A percentile compares a stretch with the other conserved stretches of the same genome.
phyloP scores from a whole-genome alignment of 2,329 filamentous ascomycete genomes.

The Eutypa lata region DNA sequence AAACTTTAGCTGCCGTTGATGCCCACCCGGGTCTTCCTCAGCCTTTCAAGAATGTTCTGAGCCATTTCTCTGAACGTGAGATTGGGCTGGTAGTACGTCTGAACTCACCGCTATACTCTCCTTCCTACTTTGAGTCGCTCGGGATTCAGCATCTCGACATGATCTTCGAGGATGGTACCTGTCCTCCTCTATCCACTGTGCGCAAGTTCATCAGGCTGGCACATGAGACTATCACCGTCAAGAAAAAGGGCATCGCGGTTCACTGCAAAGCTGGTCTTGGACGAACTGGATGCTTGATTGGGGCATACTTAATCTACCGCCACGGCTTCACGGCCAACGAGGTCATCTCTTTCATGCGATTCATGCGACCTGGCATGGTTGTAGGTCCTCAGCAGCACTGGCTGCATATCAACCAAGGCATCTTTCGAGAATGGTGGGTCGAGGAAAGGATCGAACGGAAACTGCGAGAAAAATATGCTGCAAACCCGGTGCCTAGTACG shows the following conservation, averaged over 20 bases:
- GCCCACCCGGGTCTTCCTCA: conserved; percentile 68
- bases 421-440: conserved; percentile 98
- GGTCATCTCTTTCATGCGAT: conserved; percentile 96
- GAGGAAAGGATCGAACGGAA: conserved; percentile 77
- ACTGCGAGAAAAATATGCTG: conserved; percentile 57
- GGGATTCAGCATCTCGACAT: conserved; percentile 97
- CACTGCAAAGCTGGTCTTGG: conserved; percentile 98
- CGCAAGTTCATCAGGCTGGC: conserved; percentile 92
- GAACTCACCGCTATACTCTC: conserved; percentile 93
- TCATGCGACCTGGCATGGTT: conserved; percentile 98
- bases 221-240: conserved; percentile 88
- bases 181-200: conserved; percentile 83
- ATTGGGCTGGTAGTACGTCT: conserved; percentile 92
- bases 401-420: conserved; percentile 94
- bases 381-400: conserved; percentile 98
- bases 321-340: conserved; percentile 97
- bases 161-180: conserved; percentile 99
- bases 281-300: conserved; percentile 92
- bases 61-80: conserved; percentile 82
- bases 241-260: conserved; percentile 90
- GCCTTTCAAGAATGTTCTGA: conserved; percentile 94
- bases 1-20: conserved; percentile 70
- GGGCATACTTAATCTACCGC: conserved; percentile 95
- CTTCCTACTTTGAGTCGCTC: conserved; percentile 93
- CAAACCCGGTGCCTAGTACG: conserved; percentile 52